A percentile compares a stretch with the other conserved stretches of the same genome.
phyloP scores from a whole-genome alignment of 179 eudicot genomes.

The Pouteria campechiana region DNA sequence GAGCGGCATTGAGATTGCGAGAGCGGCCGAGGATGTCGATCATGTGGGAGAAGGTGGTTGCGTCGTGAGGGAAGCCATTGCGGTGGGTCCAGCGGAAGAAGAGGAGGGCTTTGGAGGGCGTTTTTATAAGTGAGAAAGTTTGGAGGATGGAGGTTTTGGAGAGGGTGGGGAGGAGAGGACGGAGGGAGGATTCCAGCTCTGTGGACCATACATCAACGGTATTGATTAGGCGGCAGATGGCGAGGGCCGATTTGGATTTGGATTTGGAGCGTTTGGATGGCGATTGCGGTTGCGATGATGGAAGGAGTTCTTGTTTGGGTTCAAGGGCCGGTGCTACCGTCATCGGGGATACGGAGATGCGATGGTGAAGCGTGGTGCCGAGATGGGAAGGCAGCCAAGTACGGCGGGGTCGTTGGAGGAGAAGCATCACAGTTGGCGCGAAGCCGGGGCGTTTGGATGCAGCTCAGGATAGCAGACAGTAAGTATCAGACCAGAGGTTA shows the following conservation, averaged over 20 bases:
- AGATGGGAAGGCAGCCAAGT: too few relatives aligned
- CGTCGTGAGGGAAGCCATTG: conserved; percentile 15
- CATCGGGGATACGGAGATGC: too few relatives aligned
- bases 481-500: too few relatives aligned
- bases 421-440: too few relatives aligned
- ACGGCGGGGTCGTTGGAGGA: too few relatives aligned
- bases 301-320: too few relatives aligned
- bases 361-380: too few relatives aligned
- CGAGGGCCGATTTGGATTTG: conserved; percentile 4
- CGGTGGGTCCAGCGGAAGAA: conserved; percentile 26
- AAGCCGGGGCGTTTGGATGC: too few relatives aligned
- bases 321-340: too few relatives aligned
- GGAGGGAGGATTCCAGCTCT: conserved; percentile 8
- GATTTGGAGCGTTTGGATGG: too few relatives aligned
- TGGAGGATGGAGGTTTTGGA: conserved; percentile 30
- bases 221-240: conserved; percentile 12
- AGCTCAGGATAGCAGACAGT: too few relatives aligned
- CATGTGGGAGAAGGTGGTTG: conserved; percentile 17
- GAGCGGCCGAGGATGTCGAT: conserved; percentile 20
- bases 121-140: conserved; percentile 18
- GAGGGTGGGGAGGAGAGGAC: conserved; percentile 16
- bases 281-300: too few relatives aligned
- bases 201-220: conserved; percentile 16
- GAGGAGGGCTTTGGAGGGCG: conserved; percentile 24
- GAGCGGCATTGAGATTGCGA: conserved; percentile 26